Evolutionary conservation across 495 filamentous ascomycete species (phyloP).

Genomic region (Cryomyces minteri): DNA sequence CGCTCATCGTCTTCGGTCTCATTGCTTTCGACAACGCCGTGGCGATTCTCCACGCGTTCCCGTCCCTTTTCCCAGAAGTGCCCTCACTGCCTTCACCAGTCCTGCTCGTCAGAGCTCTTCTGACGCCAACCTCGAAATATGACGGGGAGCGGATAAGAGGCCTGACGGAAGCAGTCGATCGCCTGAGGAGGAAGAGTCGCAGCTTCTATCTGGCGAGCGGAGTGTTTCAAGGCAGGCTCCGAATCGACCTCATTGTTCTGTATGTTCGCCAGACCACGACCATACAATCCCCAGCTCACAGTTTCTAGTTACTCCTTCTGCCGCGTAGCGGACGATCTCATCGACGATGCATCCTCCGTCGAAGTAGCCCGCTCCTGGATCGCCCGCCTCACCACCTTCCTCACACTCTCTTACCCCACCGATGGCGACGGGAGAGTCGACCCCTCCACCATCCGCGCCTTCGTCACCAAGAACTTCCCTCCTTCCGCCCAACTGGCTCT

Average conservation of each 20-base stretch:
- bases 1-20: constrained; percentile 44
- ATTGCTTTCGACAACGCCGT: constrained; percentile 43
- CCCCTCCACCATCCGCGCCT: constrained; percentile 11
- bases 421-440: constrained; percentile 1
- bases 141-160: constrained; percentile 32
- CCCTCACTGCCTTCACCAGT: constrained; percentile 24
- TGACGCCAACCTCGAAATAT: constrained; percentile 24
- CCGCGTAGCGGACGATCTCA: constrained; percentile 47
- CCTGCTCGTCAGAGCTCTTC: constrained; percentile 26
- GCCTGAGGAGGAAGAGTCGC: constrained; percentile 38
- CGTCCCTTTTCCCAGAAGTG: constrained; percentile 24
- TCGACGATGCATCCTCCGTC: constrained; percentile 33
- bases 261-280: constrained; percentile 2
- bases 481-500: constrained; percentile 27
- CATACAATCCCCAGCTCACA: constrained; percentile 8
- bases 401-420: constrained; percentile 22
- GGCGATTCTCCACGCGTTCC: constrained; percentile 37
- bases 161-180: constrained; percentile 31
- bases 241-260: constrained; percentile 45
- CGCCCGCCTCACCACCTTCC: constrained; percentile 27
- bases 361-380: constrained; percentile 32
- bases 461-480: constrained; percentile 27
- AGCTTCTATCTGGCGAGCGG: constrained; percentile 52
- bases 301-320: constrained; percentile 40
- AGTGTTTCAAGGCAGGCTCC: constrained; percentile 40